phyloP scores from a whole-genome alignment of 345 rosid species.

The Murraya koenigii region DNA sequence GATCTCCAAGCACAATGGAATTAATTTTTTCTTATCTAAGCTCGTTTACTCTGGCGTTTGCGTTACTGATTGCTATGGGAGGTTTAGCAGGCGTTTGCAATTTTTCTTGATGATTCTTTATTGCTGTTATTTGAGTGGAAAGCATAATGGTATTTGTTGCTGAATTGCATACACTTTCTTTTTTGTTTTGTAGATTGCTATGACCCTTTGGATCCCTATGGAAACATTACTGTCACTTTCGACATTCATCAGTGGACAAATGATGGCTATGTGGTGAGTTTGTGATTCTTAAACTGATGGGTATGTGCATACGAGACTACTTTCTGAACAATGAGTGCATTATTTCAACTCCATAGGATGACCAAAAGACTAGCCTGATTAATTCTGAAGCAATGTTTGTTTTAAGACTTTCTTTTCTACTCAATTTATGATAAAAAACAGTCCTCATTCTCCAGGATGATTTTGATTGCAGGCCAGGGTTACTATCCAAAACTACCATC shows the following conservation, averaged over 20 bases:
- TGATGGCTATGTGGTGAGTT: constrained; percentile 56
- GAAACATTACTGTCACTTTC: constrained; percentile 49
- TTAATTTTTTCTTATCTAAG: not conserved
- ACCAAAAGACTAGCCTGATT: not conserved
- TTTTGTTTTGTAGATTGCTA: constrained; percentile 46
- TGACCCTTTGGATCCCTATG: constrained; percentile 64
- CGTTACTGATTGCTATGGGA: constrained; percentile 21
- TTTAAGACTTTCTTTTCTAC: no score
- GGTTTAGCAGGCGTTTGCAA: constrained; percentile 34
- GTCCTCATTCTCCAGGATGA: not conserved
- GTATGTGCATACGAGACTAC: not conserved
- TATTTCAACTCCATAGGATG: not conserved
- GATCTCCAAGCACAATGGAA: constrained; percentile 16
- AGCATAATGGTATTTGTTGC: not conserved
- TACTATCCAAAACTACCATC: constrained; percentile 47
- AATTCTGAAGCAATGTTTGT: not conserved
- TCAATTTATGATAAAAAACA: not conserved
- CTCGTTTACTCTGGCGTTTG: constrained; percentile 13
- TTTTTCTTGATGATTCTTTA: constrained; percentile 3
- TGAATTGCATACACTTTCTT: not conserved
- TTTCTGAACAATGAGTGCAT: not conserved
- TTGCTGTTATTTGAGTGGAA: not conserved
- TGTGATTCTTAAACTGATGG: not conserved
- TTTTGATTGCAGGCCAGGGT: constrained; percentile 44
- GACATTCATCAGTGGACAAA: constrained; percentile 35